phyloP scores from a whole-genome alignment of 2,329 filamentous ascomycete genomes.

The Clarireedia hainanense region DNA sequence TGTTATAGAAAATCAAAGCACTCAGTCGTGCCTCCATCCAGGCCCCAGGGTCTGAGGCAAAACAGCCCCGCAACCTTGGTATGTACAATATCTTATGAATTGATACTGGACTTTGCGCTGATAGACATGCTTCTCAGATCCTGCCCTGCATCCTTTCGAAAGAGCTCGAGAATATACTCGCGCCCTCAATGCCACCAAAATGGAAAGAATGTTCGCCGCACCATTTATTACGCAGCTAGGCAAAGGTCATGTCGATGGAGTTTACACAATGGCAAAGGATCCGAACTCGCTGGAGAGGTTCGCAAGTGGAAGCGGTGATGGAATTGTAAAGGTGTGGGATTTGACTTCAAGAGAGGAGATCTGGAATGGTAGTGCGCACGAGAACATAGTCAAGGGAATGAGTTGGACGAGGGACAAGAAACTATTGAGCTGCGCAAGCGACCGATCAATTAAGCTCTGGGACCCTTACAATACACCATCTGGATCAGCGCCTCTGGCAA shows the following conservation, averaged over 20 bases:
- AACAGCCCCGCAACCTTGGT: slow-evolving; percentile 66
- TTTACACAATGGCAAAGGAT: slow-evolving; percentile 75
- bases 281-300: slow-evolving; percentile 65
- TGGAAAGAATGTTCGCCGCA: slow-evolving; percentile 85
- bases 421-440: slow-evolving; percentile 77
- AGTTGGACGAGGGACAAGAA: slow-evolving; percentile 83
- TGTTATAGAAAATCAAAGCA: slow-evolving; percentile 51
- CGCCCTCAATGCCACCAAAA: slow-evolving; percentile 76
- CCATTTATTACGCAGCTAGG: slow-evolving; percentile 85
- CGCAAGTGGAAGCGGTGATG: slow-evolving; percentile 83
- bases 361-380: slow-evolving; percentile 76
- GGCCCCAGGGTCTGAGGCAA: slow-evolving; percentile 57
- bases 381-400: slow-evolving; percentile 87
- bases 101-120: background rate
- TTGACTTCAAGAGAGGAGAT: slow-evolving; percentile 63
- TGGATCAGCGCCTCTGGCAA: slow-evolving; percentile 65
- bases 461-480: slow-evolving; percentile 73
- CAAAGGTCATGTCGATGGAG: slow-evolving; percentile 84
- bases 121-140: background rate
- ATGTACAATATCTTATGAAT: background rate
- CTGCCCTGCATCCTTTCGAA: slow-evolving; percentile 60
- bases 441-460: slow-evolving; percentile 83
- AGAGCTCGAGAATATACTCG: slow-evolving; percentile 77
- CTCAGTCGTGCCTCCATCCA: slow-evolving; percentile 60
- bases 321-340: slow-evolving; percentile 91